These are phyloP conservation scores for Kuraishia borneana DNA, from an alignment of 805 yeast species.

Conservation along the genomic window DNA sequence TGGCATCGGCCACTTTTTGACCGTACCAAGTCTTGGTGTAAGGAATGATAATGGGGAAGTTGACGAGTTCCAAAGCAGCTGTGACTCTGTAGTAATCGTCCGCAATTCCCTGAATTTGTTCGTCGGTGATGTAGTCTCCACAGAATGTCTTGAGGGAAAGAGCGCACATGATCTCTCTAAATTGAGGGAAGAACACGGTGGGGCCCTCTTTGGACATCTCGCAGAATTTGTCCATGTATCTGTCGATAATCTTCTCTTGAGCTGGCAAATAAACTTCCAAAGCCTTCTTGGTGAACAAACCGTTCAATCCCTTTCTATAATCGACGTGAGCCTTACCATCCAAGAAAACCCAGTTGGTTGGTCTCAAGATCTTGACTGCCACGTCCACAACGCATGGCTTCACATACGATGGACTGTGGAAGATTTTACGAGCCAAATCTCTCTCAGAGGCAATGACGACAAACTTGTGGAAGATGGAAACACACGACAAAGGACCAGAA, in stretches of 20 bases:
- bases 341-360: conserved; percentile 94
- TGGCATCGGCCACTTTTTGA: conserved; percentile 81
- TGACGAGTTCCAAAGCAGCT: conserved; percentile 93
- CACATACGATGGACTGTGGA: conserved; percentile 77
- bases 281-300: conserved; percentile 78
- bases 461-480: conserved; percentile 94
- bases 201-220: conserved; percentile 49
- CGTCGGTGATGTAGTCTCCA: conserved; percentile 89
- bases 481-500: conserved; percentile 91
- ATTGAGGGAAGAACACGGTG: conserved; percentile 75
- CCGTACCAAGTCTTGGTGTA: conserved; percentile 98
- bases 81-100: conserved; percentile 90
- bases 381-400: conserved; percentile 98
- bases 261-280: conserved; percentile 75
- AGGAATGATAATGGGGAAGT: conserved; percentile 94
- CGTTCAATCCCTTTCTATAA: conserved; percentile 84
- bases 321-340: conserved; percentile 95
- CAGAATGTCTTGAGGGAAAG: conserved; percentile 88
- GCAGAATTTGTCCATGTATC: conserved; percentile 59
- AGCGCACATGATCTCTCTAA: conserved; percentile 95
- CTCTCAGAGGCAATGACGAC: conserved; percentile 88
- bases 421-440: conserved; percentile 79
- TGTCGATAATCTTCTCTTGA: conserved; percentile 77
- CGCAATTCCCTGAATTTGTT: conserved; percentile 77
- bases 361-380: conserved; percentile 87